Conservation (phyloP, 73 alveolate genomes). For the Uronychia binucleata region DNA sequence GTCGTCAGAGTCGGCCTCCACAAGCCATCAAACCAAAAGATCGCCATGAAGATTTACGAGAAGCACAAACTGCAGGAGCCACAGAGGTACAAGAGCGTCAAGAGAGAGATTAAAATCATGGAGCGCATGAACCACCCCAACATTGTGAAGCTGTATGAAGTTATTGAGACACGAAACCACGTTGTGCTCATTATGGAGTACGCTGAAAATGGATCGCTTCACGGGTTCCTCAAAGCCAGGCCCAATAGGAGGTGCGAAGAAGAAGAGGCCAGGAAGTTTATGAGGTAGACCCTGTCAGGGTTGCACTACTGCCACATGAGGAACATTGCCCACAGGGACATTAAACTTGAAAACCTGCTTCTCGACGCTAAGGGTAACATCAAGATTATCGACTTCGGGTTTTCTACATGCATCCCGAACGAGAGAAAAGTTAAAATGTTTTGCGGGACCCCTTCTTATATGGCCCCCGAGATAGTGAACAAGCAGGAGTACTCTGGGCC, state of each 20-base stretch:
- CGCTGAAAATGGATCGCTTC: conserved; percentile 77
- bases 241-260: conserved; percentile 81
- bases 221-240: conserved; percentile 69
- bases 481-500: conserved; percentile 76
- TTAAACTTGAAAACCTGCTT: conserved; percentile 84
- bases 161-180: conserved; percentile 84
- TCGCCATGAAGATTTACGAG: conserved; percentile 90
- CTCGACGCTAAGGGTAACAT: conserved; percentile 62
- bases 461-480: conserved; percentile 83
- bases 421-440: conserved; percentile 68
- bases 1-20: conserved; percentile 88
- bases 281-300: conserved; percentile 75
- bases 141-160: conserved; percentile 90
- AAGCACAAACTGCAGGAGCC: conserved; percentile 78
- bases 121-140: conserved; percentile 86
- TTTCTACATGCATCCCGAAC: conserved; percentile 68
- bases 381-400: conserved; percentile 80
- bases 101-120: conserved; percentile 82
- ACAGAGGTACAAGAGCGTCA: conserved; percentile 71
- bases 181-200: conserved; percentile 87
- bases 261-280: conserved; percentile 71
- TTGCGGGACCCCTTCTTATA: conserved; percentile 87
- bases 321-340: conserved; percentile 88
- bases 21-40: conserved; percentile 75
- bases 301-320: conserved; percentile 79